Percentiles rank a stretch among this genome's conserved stretches.
Evolutionary conservation across 371 early-diverging fungal genomes (phyloP).

Genomic region (Mucor irregularis): DNA sequence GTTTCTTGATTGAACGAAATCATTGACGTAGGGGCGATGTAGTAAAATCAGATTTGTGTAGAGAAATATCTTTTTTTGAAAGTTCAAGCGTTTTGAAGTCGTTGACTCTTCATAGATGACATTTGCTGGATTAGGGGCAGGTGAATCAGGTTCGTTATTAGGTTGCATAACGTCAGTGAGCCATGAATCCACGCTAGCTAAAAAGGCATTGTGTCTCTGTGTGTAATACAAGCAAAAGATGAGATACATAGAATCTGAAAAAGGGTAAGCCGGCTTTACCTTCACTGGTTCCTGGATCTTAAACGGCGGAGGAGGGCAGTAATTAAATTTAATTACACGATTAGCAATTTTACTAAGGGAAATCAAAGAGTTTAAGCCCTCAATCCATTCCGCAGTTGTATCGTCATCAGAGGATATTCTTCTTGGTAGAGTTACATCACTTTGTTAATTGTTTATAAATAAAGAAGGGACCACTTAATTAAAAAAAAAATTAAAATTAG

Average conservation of each 20-base stretch:
- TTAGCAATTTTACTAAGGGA: slow-evolving; percentile 37
- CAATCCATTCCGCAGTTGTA: slow-evolving; percentile 16
- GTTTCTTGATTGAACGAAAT: slow-evolving; percentile 14
- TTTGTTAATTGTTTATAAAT: slow-evolving; percentile 15
- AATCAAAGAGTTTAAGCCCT: slow-evolving; percentile 27
- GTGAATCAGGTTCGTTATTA: slow-evolving; percentile 11
- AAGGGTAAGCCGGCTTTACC: too few relatives aligned
- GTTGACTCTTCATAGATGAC: background rate
- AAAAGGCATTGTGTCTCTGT: slow-evolving; percentile 27
- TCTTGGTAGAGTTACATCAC: slow-evolving; percentile 29
- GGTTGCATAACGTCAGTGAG: slow-evolving; percentile 23
- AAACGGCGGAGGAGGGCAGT: slow-evolving; percentile 37
- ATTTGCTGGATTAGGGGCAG: background rate
- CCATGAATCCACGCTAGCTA: slow-evolving; percentile 29
- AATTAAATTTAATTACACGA: slow-evolving; percentile 42
- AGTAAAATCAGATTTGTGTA: slow-evolving; percentile 38
- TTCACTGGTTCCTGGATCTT: slow-evolving; percentile 31
- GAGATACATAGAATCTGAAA: too few relatives aligned
- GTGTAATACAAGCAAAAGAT: too few relatives aligned
- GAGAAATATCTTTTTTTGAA: slow-evolving; percentile 20
- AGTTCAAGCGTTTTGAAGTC: slow-evolving; percentile 6
- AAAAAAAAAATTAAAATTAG: background rate
- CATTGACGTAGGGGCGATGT: slow-evolving; percentile 45
- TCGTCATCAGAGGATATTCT: slow-evolving; percentile 20
- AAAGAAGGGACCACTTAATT: background rate